Percentiles rank a stretch among this genome's conserved stretches.
These are phyloP conservation scores for Hibiscus syriacus DNA, from an alignment of 345 rosid genomes.

Conservation along the genomic window DNA sequence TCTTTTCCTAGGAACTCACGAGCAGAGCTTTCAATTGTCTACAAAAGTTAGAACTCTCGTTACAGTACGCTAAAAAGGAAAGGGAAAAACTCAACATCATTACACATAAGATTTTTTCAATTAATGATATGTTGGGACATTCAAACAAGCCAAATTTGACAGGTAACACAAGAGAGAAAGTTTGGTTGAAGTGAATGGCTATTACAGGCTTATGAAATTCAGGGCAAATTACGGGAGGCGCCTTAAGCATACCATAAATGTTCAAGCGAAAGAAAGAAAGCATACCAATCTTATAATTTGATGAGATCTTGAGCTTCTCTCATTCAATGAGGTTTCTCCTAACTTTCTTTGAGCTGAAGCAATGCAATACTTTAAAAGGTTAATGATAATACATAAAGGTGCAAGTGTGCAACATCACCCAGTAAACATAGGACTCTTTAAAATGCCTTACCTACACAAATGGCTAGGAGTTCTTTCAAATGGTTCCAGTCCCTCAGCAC, in stretches of 20 bases:
- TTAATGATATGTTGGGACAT: neutral
- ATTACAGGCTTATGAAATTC: no score
- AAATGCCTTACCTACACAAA: slow-evolving; percentile 72
- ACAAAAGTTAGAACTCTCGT: slow-evolving; percentile 16
- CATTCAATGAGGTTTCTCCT: slow-evolving; percentile 88
- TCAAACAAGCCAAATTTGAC: no score
- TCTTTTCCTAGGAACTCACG: slow-evolving; percentile 90
- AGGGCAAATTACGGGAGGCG: no score
- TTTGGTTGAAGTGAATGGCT: no score
- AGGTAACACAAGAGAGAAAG: no score
- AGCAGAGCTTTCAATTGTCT: slow-evolving; percentile 95
- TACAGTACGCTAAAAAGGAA: neutral
- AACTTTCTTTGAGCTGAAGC: slow-evolving; percentile 78
- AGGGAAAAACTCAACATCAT: neutral
- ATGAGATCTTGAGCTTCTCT: slow-evolving; percentile 98
- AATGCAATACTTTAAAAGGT: neutral
- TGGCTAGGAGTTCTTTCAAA: slow-evolving; percentile 71
- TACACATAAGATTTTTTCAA: neutral
- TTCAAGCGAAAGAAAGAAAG: slow-evolving; percentile 11
- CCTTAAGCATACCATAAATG: neutral
- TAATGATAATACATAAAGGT: slow-evolving; percentile 10
- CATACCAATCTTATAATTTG: slow-evolving; percentile 88
- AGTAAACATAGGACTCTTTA: slow-evolving; percentile 2
- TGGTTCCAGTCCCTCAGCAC: slow-evolving; percentile 76
- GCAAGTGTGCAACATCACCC: slow-evolving; percentile 11